Evolutionary conservation across 208 protist species (phyloP).

Genomic region (Porcisia hertigi): DNA sequence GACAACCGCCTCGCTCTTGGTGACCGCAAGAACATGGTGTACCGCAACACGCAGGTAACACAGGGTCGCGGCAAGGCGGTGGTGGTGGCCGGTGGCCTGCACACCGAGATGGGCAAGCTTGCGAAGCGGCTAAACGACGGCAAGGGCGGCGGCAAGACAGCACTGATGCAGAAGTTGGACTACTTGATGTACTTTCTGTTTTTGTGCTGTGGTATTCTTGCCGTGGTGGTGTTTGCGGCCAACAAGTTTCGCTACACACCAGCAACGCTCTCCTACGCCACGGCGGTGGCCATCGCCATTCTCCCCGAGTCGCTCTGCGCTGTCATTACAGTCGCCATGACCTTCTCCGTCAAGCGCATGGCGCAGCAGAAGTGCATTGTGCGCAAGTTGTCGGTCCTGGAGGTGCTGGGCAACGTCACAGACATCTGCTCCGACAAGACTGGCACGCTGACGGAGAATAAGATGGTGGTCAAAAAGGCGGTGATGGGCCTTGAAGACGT

Average conservation of each 20-base stretch:
- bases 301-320: constrained; percentile 86
- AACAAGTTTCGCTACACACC: constrained; percentile 71
- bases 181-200: constrained; percentile 92
- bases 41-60: constrained; percentile 86
- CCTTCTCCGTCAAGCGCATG: constrained; percentile 82
- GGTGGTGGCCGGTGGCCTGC: constrained; percentile 64
- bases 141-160: constrained; percentile 56
- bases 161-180: constrained; percentile 83
- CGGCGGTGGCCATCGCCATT: constrained; percentile 87
- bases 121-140: constrained; percentile 60
- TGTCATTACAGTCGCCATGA: constrained; percentile 88
- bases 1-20: constrained; percentile 70
- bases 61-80: constrained; percentile 83
- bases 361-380: constrained; percentile 88
- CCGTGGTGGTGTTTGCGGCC: constrained; percentile 79
- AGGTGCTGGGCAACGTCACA: constrained; percentile 90
- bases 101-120: constrained; percentile 91
- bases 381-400: constrained; percentile 79
- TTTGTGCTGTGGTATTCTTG: constrained; percentile 67
- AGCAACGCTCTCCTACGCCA: constrained; percentile 75
- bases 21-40: constrained; percentile 92
- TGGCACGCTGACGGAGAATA: constrained; percentile 94
- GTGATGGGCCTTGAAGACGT: constrained; percentile 61
- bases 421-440: constrained; percentile 95
- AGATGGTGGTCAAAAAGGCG: constrained; percentile 90